Base-by-base conservation (phyloP, 1,139 yeast genomes). In the Spathaspora sp. region DNA sequence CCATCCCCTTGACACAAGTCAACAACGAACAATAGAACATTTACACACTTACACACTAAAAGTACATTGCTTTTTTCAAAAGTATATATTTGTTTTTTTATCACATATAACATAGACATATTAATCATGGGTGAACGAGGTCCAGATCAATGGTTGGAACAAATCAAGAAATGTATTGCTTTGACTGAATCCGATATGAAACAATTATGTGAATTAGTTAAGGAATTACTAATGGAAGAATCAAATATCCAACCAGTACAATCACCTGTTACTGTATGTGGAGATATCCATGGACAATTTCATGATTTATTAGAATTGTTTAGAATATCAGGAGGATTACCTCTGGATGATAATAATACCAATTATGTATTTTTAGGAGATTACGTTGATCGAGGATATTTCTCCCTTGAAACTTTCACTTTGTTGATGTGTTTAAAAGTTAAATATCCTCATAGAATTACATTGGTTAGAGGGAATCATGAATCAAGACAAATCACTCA, bases 231-330 rank as follows among this genome's bases (percentile, higher is more conserved):
- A 45, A 78, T 89, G 54, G 77, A 80, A 51, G 96, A 89, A 63
- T 84, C 89, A 39, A 93, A 93, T 64, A 91, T 93, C 55, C 98
- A 93, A 62, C 98, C 99, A 0, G 98, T 93, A 11, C 89, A 86
- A 64, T 83, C 95, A 31, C 99, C 99, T 1, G 98, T 93, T n/a
- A 89, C 97, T 1, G 98, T 93, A 4, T 93, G 99, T 73, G 99
- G 99, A 55, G 99, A 93, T 67, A 93, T 93, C 55, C 99, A 93
- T 68, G 99, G 99, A 2, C 99, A 93, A 66, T 93, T 93, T 65
- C 98, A 93, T 64, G 99, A 93, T 66, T 74, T 93, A 52, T 71
- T 93, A 51, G 98, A 93, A 65, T 74, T 93, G 34, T 93, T 93
- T 65, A 78, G 96, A 56, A 86, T 91, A 16, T 82, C 95, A 29